Base-by-base conservation (phyloP, 2,329 filamentous ascomycete species). In the Curvularia sp. region DNA sequence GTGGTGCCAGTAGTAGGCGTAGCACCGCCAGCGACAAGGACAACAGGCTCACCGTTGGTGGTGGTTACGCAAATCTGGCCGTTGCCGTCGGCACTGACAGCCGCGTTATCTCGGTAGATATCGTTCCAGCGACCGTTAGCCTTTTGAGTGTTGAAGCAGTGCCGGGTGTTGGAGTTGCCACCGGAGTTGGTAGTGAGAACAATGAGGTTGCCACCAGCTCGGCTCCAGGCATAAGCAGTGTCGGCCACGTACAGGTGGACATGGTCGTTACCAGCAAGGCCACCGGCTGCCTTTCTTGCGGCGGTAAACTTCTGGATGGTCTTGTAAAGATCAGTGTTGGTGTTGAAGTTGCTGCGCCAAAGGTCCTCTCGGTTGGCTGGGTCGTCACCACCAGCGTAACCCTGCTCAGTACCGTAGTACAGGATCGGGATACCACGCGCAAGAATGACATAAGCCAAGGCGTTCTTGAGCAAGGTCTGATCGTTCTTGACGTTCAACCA, bases 111-210 rank as follows among this genome's bases (percentile, higher is more conserved):
- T 5, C 72, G 71, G 55, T 80, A 79, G 1, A 73, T 75, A 53
- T 80, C 77, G 1, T 71, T 79, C 78, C 80, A 83, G 18, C 67
- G 64, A 4, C 75, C 75, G 33, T 79, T 77, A 1, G 73, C 59
- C 30, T 70, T 74, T 44, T 76, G 72, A 1, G 77, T 76, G 59
- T 77, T 76, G 68, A 83, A 80, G 65, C 81, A 83, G 63, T 81
- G 69, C 33, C 77, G 70, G 4, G 67, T 71, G 35, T 71, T 78
- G 22, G 73, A 76, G 1, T 75, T 76, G 39, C 69, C 66, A 3
- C 81, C 81, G 15, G 75, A 69, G 55, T 83, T 83, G 44, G 77
- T 80, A 2, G 81, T 83, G 38, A 83, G 68, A 6, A 80, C 81
- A 47, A 83, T 70, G 15, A 83, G 72, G 44, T 78, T 75, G 7